Conservation (phyloP, 1,284 basidiomycete genomes). For the Ustilago trichophora region DNA sequence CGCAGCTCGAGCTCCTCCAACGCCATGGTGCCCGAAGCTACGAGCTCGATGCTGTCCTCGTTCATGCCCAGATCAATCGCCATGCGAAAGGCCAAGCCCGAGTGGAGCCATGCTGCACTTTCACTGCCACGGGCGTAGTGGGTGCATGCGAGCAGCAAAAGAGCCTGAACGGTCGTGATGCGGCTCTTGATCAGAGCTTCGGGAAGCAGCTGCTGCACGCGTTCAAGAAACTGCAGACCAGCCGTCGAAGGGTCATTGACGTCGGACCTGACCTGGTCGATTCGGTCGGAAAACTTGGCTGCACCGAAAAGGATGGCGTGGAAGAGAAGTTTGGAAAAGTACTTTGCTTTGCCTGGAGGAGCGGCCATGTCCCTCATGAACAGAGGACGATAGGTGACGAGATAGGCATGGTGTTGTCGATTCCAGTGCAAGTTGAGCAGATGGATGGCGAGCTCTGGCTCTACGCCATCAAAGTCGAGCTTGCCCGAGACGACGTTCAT, state of each 20-base stretch:
- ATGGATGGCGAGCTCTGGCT: slow-evolving; percentile 59
- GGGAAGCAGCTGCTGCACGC: slow-evolving; percentile 57
- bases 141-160: slow-evolving; percentile 59
- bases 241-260: slow-evolving; percentile 45
- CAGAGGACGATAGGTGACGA: slow-evolving; percentile 60
- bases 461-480: slow-evolving; percentile 62
- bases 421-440: slow-evolving; percentile 64
- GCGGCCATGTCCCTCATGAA: slow-evolving; percentile 63
- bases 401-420: slow-evolving; percentile 63
- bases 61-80: slow-evolving; percentile 57
- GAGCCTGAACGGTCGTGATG: slow-evolving; percentile 62
- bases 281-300: slow-evolving; percentile 59
- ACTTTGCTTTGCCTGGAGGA: slow-evolving; percentile 37
- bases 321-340: slow-evolving; percentile 61
- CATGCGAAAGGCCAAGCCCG: slow-evolving; percentile 61
- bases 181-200: slow-evolving; percentile 56
- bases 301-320: slow-evolving; percentile 63
- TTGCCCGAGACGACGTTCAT: slow-evolving; percentile 58
- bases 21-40: slow-evolving; percentile 23
- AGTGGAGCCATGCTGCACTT: slow-evolving; percentile 60
- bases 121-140: slow-evolving; percentile 58
- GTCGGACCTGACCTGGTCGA: slow-evolving; percentile 52
- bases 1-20: slow-evolving; percentile 60
- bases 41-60: slow-evolving; percentile 57
- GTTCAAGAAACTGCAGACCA: slow-evolving; percentile 54